Evolutionary conservation across 768 basidiomycete genomes (phyloP).

Genomic region (Udeniomyces megalosporus): DNA sequence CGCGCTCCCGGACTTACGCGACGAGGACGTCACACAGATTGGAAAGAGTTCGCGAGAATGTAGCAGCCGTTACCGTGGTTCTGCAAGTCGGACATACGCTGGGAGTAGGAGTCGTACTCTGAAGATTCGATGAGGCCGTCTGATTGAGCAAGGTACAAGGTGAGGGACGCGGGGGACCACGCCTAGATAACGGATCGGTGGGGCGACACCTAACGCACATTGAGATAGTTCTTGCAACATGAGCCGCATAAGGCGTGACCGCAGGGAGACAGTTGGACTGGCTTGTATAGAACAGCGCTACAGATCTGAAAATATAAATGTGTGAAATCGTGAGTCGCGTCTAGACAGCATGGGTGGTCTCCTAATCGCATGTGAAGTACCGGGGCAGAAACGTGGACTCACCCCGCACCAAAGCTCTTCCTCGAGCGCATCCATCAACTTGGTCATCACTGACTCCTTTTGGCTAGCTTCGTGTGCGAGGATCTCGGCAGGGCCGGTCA

Average conservation of each 20-base stretch:
- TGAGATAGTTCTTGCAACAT: neutral
- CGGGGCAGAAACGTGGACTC: too few relatives aligned
- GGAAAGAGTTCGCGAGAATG: neutral
- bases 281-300: neutral
- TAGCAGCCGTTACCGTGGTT: neutral
- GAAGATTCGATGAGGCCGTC: neutral
- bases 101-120: neutral
- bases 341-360: too few relatives aligned
- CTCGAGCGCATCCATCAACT: too few relatives aligned
- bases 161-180: neutral
- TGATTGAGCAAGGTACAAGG: too few relatives aligned
- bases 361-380: too few relatives aligned
- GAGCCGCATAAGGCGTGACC: constrained; percentile 8
- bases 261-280: neutral
- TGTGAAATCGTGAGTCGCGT: too few relatives aligned
- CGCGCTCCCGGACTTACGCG: neutral
- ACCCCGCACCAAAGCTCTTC: too few relatives aligned
- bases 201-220: neutral
- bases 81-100: constrained; percentile 5
- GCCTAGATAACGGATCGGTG: neutral
- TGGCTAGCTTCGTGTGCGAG: too few relatives aligned
- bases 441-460: too few relatives aligned
- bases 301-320: too few relatives aligned
- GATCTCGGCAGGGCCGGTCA: too few relatives aligned
- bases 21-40: constrained; percentile 4